Conservation (phyloP, 148 eudicot genomes). For the Silene latifolia region DNA sequence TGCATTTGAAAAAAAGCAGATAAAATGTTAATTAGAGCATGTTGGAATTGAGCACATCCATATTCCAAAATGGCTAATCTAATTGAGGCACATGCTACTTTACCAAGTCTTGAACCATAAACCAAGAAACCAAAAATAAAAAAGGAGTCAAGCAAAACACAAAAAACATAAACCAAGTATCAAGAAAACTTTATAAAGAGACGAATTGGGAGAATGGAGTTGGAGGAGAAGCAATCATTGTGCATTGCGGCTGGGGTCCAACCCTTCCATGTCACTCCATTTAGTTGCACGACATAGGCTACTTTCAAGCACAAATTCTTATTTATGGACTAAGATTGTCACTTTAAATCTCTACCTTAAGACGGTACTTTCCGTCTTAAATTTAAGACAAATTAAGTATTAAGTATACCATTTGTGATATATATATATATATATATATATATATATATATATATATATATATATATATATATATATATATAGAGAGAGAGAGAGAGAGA, state of each 20-base stretch:
- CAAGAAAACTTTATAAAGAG: constrained; percentile 8
- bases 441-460: too few species aligned
- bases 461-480: too few species aligned
- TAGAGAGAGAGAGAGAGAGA: too few species aligned
- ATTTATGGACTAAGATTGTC: too few species aligned
- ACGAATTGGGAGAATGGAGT: background rate
- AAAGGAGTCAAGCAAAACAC: background rate
- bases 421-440: too few species aligned
- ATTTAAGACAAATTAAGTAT: too few species aligned
- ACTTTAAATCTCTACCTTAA: too few species aligned
- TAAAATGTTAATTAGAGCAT: background rate
- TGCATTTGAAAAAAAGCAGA: background rate
- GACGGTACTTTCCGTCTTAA: too few species aligned
- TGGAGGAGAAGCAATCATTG: constrained; percentile 29
- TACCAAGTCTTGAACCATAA: constrained; percentile 8
- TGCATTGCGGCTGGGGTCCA: constrained; percentile 25
- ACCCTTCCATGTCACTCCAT: background rate
- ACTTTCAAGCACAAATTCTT: too few species aligned
- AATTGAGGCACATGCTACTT: background rate
- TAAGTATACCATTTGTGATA: too few species aligned
- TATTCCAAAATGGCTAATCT: background rate
- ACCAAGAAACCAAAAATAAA: constrained; percentile 5
- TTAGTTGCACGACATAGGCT: too few species aligned
- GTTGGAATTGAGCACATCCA: background rate
- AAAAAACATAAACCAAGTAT: constrained; percentile 13